Conservation (phyloP, 768 basidiomycete genomes). For the Calocybe gangraenosa region DNA sequence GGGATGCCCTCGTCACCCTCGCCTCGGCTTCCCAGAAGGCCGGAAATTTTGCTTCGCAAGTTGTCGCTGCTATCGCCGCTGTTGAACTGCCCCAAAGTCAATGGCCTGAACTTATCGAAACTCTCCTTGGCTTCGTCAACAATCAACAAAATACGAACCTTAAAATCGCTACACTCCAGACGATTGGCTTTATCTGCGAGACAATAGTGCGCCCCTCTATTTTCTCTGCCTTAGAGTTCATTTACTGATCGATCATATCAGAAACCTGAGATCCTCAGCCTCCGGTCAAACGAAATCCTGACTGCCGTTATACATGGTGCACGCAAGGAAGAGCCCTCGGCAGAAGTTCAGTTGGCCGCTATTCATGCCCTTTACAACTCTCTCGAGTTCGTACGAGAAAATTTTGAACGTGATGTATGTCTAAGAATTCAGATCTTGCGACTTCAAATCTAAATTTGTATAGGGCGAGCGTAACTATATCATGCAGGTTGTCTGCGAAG, state of each 20-base stretch:
- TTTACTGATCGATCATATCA: conserved; percentile 28
- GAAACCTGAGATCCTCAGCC: conserved; percentile 89
- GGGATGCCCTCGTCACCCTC: conserved; percentile 79
- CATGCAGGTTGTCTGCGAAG: conserved; percentile 99
- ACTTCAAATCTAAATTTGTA: conserved; percentile 11
- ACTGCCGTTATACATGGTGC: conserved; percentile 99
- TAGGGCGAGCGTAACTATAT: conserved; percentile 99
- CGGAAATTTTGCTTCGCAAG: conserved; percentile 87
- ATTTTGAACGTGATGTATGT: conserved; percentile 94
- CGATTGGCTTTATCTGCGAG: conserved; percentile 98
- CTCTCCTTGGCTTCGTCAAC: conserved; percentile 84
- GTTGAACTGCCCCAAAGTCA: conserved; percentile 86
- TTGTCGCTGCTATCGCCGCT: conserved; percentile 90
- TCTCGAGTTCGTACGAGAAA: conserved; percentile 94
- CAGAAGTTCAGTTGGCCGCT: conserved; percentile 90
- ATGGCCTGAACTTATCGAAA: conserved; percentile 89
- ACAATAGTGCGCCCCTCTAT: conserved; percentile 66
- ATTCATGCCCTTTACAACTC: conserved; percentile 93
- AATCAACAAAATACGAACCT: conserved; percentile 67
- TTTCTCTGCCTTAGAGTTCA: neutral
- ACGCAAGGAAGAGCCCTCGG: conserved; percentile 88
- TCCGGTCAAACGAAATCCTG: conserved; percentile 94
- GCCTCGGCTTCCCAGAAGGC: conserved; percentile 68
- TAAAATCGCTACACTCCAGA: conserved; percentile 84
- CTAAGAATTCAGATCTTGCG: neutral